phyloP scores from a whole-genome alignment of 345 rosid species.

The Aegle marmelos region DNA sequence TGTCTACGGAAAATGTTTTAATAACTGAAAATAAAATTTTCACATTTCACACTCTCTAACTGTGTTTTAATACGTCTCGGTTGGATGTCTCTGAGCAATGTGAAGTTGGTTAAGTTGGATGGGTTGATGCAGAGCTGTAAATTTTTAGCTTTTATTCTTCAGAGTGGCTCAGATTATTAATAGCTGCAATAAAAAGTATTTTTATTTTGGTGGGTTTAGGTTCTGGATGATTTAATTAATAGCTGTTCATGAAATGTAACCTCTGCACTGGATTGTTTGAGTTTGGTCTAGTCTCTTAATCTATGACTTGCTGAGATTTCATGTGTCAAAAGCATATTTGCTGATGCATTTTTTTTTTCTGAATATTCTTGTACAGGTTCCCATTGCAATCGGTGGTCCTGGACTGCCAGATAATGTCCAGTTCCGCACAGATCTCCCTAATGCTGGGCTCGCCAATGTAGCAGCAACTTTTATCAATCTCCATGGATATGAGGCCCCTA shows the following conservation, averaged over 20 bases:
- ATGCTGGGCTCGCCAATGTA: conserved; percentile 84
- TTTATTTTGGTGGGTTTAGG: neutral
- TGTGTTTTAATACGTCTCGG: neutral
- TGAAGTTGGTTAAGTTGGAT: neutral
- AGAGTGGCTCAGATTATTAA: neutral
- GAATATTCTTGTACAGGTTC: conserved; percentile 49
- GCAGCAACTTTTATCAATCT: conserved; percentile 97
- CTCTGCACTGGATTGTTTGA: neutral
- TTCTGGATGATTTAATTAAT: neutral
- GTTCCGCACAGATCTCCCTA: conserved; percentile 64
- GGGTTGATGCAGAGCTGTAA: neutral
- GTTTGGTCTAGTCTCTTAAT: neutral
- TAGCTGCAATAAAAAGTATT: no score
- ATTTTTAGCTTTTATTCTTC: neutral
- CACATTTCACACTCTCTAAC: no score
- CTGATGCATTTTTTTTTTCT: neutral
- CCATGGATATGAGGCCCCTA: conserved; percentile 83
- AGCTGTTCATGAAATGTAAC: neutral
- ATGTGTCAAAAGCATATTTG: neutral
- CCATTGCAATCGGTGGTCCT: conserved; percentile 94
- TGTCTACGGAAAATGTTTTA: neutral
- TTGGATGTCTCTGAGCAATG: neutral
- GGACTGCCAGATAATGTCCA: conserved; percentile 62
- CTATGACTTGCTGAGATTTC: neutral
- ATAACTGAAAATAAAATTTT: neutral